Evolutionary conservation across 2,329 filamentous ascomycete species (phyloP).

Genomic region (Ophiocordyceps australis): DNA sequence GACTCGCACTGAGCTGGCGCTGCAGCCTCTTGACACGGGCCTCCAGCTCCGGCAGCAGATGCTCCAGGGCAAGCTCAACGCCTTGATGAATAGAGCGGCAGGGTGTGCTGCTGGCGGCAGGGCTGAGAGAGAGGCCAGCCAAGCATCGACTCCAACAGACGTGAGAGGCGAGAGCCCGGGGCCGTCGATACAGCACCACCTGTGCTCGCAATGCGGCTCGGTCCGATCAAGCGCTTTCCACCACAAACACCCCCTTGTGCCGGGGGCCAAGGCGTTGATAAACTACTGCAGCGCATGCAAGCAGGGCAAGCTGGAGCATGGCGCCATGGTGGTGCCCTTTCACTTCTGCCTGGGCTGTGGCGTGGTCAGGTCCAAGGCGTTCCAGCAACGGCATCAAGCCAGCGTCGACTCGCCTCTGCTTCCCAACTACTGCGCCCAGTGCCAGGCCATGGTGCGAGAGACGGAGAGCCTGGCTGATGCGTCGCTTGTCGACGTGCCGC

Average conservation of each 20-base stretch:
- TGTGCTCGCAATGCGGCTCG: conserved; percentile 17
- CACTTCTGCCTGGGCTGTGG: conserved; percentile 23
- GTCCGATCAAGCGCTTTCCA: conserved; percentile 17
- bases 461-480: conserved; percentile 8
- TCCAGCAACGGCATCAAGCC: conserved; percentile 6
- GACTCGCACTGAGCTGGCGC: conserved; percentile 8
- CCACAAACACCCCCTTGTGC: conserved; percentile 11
- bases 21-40: conserved; percentile 5
- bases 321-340: conserved; percentile 5
- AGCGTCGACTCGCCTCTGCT: conserved; percentile 8
- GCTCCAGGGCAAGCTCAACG: conserved; percentile 12
- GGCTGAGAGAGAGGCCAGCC: neutral
- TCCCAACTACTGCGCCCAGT: conserved; percentile 14
- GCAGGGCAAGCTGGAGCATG: conserved; percentile 7
- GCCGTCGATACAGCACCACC: conserved; percentile 8
- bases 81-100: conserved; percentile 10
- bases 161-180: conserved; percentile 6
- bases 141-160: no score
- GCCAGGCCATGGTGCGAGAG: conserved; percentile 7
- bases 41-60: conserved; percentile 8
- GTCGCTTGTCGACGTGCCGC: conserved; percentile 7
- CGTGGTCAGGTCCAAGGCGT: conserved; percentile 8
- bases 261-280: conserved; percentile 7
- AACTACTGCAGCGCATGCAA: conserved; percentile 18
- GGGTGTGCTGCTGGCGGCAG: no score